phyloP scores from a whole-genome alignment of 2,329 filamentous ascomycete species.

The Kalmusia sp. region DNA sequence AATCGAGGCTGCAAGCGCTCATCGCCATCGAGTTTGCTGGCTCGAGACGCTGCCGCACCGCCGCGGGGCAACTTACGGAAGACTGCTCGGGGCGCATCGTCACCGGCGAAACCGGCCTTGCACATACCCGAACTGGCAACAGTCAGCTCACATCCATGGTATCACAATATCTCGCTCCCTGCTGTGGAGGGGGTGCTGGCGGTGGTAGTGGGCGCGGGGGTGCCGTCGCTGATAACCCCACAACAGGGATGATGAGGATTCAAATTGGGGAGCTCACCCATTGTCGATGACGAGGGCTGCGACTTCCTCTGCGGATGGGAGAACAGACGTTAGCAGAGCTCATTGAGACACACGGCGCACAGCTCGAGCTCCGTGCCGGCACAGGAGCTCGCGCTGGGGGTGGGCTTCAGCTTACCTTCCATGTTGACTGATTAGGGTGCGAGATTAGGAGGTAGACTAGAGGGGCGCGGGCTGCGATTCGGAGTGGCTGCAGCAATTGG shows the following conservation, averaged over 20 bases:
- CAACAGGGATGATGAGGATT: slow-evolving; percentile 44
- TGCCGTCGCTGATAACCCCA: slow-evolving; percentile 42
- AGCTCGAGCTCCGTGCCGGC: slow-evolving; percentile 23
- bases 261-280: slow-evolving; percentile 80
- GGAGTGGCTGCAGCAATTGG: slow-evolving; percentile 38
- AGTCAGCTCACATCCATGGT: slow-evolving; percentile 45
- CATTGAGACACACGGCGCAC: slow-evolving; percentile 36
- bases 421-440: slow-evolving; percentile 59
- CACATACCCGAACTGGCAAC: slow-evolving; percentile 96
- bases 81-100: slow-evolving; percentile 99
- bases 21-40: slow-evolving; percentile 2
- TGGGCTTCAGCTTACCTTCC: slow-evolving; percentile 66
- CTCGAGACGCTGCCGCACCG: slow-evolving; percentile 19
- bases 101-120: slow-evolving; percentile 99
- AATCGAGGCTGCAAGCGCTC: slow-evolving; percentile 4
- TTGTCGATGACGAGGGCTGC: slow-evolving; percentile 99
- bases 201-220: slow-evolving; percentile 30
- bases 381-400: slow-evolving; percentile 23
- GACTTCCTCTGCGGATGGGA: slow-evolving; percentile 84
- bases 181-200: slow-evolving; percentile 30
- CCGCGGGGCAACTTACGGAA: slow-evolving; percentile 84
- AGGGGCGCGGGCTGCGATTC: slow-evolving; percentile 37
- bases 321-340: slow-evolving; percentile 43
- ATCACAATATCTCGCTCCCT: slow-evolving; percentile 26
- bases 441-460: slow-evolving; percentile 44